Evolutionary conservation across 768 basidiomycete genomes (phyloP).

Genomic region (Termitomyces sp.): DNA sequence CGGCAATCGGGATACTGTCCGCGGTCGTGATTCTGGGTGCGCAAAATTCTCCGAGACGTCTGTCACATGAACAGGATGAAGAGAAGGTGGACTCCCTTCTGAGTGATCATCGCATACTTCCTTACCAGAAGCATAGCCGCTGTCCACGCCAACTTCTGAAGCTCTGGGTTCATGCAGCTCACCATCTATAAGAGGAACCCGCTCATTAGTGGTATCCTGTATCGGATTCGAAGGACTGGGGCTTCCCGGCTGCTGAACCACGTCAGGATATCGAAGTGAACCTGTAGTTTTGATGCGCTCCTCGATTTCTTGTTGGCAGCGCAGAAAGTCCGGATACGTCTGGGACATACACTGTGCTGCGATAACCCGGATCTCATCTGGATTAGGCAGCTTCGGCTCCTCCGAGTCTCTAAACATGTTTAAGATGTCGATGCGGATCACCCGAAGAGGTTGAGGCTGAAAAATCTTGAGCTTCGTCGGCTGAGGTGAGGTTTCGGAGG

Average conservation of each 20-base stretch:
- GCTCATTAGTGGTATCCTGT: no score
- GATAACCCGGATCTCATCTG: not conserved
- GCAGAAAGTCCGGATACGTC: not conserved
- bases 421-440: not conserved
- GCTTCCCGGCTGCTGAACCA: not conserved
- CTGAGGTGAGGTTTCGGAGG: not conserved
- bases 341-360: not conserved
- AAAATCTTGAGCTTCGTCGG: not conserved
- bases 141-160: not conserved
- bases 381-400: not conserved
- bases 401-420: not conserved
- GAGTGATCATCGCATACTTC: not conserved
- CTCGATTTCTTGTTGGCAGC: not conserved
- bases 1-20: not conserved
- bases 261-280: not conserved
- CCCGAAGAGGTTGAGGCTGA: not conserved
- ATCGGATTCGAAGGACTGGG: not conserved
- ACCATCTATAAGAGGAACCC: no score
- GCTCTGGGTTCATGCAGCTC: not conserved
- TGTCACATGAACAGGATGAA: not conserved
- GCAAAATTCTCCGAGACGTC: not conserved
- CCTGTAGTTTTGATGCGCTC: not conserved
- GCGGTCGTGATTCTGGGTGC: not conserved
- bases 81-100: not conserved
- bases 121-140: not conserved